A percentile compares a stretch with the other conserved stretches of the same genome.
Evolutionary conservation across 768 basidiomycete genomes (phyloP).

Genomic region (Boletus reticulatus): DNA sequence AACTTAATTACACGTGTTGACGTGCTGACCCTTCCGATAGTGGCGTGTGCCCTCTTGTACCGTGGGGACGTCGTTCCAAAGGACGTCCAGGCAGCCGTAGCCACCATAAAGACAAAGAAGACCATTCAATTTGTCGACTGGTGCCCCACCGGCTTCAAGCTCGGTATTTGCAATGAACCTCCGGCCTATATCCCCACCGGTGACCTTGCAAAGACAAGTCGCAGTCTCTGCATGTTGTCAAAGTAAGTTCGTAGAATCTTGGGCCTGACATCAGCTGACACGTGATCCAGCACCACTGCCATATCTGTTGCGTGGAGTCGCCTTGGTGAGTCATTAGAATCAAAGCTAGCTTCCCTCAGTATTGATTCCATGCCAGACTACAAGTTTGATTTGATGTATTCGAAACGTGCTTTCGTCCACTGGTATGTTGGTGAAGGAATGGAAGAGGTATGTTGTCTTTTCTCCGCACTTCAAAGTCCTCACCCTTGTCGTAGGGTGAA

Average conservation of each 20-base stretch:
- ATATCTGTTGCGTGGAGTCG: slow-evolving; percentile 95
- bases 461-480: slow-evolving; percentile 5
- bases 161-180: slow-evolving; percentile 97
- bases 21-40: slow-evolving; percentile 35
- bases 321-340: slow-evolving; percentile 45
- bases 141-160: slow-evolving; percentile 98
- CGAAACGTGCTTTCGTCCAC: slow-evolving; percentile 88
- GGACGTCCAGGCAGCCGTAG: slow-evolving; percentile 91
- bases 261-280: background rate
- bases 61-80: slow-evolving; percentile 97
- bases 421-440: slow-evolving; percentile 99
- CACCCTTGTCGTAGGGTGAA: slow-evolving; percentile 61
- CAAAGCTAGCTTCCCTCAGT: background rate
- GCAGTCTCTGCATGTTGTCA: slow-evolving; percentile 97
- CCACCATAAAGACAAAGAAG: slow-evolving; percentile 94
- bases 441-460: slow-evolving; percentile 66
- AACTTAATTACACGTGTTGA: background rate
- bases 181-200: slow-evolving; percentile 90
- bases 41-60: slow-evolving; percentile 91
- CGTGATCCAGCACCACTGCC: slow-evolving; percentile 67
- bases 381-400: slow-evolving; percentile 98
- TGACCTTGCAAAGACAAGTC: slow-evolving; percentile 90
- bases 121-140: slow-evolving; percentile 99
- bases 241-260: slow-evolving; percentile 47
- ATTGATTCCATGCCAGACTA: slow-evolving; percentile 55